These are phyloP conservation scores for Grigorovia jiainica DNA, from an alignment of 805 yeast genomes.

Conservation along the genomic window DNA sequence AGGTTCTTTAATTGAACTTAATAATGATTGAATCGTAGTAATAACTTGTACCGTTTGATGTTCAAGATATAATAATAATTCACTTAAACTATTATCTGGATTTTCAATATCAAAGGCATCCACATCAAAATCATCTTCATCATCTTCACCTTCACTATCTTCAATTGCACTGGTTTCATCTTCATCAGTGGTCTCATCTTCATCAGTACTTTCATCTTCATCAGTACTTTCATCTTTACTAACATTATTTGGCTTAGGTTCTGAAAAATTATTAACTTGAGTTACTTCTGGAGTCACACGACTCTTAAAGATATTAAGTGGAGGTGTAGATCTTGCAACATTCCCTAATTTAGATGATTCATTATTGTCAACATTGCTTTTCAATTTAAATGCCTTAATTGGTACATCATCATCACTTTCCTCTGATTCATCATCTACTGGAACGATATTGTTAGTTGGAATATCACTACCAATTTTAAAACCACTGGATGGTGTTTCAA, in stretches of 20 bases:
- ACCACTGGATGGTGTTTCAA: too few relatives aligned
- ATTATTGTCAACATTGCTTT: not conserved
- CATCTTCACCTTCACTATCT: conserved; percentile 11
- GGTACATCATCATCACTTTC: not conserved
- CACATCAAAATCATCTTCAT: conserved; percentile 43
- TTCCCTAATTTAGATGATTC: not conserved
- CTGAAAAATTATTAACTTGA: not conserved
- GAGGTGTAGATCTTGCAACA: not conserved
- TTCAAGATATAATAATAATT: conserved; percentile 75
- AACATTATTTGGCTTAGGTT: not conserved
- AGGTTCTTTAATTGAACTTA: conserved; percentile 67
- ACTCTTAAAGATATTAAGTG: not conserved
- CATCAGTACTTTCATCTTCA: conserved; percentile 4
- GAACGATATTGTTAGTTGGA: not conserved
- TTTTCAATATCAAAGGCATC: conserved; percentile 73
- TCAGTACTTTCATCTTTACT: not conserved
- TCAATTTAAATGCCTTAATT: not conserved
- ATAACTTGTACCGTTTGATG: conserved; percentile 91
- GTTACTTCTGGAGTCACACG: not conserved
- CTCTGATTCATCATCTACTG: not conserved
- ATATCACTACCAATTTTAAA: too few relatives aligned
- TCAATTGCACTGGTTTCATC: too few relatives aligned
- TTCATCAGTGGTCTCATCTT: not conserved
- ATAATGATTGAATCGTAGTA: conserved; percentile 73
- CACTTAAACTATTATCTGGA: conserved; percentile 82